These are phyloP conservation scores for Zygotorulaspora mrakii DNA, from an alignment of 1,139 yeast species.

Conservation along the genomic window DNA sequence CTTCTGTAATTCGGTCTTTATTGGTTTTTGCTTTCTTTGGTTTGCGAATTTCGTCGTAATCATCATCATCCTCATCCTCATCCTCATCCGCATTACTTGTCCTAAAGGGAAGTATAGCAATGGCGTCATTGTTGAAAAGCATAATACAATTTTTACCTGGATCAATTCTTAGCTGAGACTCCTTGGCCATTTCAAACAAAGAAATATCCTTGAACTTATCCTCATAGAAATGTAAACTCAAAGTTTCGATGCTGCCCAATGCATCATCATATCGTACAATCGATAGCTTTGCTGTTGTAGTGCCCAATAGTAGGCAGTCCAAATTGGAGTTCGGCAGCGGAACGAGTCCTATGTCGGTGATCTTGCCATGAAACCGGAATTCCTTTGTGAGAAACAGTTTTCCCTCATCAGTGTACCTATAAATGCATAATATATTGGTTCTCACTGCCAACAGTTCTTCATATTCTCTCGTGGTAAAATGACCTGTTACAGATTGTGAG, in stretches of 20 bases:
- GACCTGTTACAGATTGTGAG: conserved; percentile 56
- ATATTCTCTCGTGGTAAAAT: conserved; percentile 50
- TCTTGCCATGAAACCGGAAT: conserved; percentile 66
- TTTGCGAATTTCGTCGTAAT: conserved; percentile 25
- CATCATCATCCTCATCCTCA: conserved; percentile 34
- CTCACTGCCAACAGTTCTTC: conserved; percentile 66
- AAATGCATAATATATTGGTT: conserved; percentile 70
- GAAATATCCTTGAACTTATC: conserved; percentile 54
- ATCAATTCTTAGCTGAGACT: conserved; percentile 58
- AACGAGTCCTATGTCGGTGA: conserved; percentile 55
- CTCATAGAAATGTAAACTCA: conserved; percentile 85
- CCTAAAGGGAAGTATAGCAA: conserved; percentile 65
- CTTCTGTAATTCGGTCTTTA: conserved; percentile 13
- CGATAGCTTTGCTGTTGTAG: conserved; percentile 74
- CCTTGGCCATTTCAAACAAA: conserved; percentile 42
- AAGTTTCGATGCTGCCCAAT: conserved; percentile 54
- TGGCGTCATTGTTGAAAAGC: conserved; percentile 62
- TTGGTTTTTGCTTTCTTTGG: conserved; percentile 7
- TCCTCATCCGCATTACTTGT: conserved; percentile 20
- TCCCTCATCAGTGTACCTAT: conserved; percentile 41
- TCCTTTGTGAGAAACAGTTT: conserved; percentile 59
- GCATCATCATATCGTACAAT: conserved; percentile 66
- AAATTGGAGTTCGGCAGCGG: conserved; percentile 47
- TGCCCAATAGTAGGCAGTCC: conserved; percentile 65
- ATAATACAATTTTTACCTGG: conserved; percentile 62